Percentiles rank a stretch among this genome's conserved stretches.
These are phyloP conservation scores for Sporothrix brasiliensis DNA, from an alignment of 2,329 filamentous ascomycete genomes.

Conservation along the genomic window DNA sequence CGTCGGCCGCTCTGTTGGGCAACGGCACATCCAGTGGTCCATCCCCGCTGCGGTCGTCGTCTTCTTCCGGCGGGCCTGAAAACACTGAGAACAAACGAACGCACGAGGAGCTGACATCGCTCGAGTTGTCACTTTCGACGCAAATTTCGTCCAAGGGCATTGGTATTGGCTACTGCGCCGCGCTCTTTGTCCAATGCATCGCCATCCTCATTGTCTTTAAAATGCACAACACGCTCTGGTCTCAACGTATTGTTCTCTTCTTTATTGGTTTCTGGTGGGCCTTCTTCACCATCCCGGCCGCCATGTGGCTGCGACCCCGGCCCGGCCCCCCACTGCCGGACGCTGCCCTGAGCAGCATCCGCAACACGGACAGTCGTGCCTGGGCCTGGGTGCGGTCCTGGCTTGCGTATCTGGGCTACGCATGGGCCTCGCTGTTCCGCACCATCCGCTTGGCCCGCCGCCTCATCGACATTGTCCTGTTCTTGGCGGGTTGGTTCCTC, in stretches of 20 bases:
- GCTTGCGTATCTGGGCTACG: conserved; percentile 74
- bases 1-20: conserved; percentile 53
- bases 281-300: conserved; percentile 83
- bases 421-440: conserved; percentile 83
- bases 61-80: background rate
- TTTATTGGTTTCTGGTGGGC: conserved; percentile 92
- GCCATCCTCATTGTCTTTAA: conserved; percentile 75
- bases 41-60: background rate
- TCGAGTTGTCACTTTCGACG: conserved; percentile 79
- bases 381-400: conserved; percentile 48
- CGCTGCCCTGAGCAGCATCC: conserved; percentile 36
- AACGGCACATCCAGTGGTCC: background rate
- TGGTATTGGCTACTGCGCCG: conserved; percentile 89
- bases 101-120: conserved; percentile 57
- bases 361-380: conserved; percentile 42
- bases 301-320: conserved; percentile 81
- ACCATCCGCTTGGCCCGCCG: conserved; percentile 75
- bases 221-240: conserved; percentile 78
- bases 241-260: conserved; percentile 83
- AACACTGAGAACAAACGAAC: background rate
- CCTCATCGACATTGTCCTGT: conserved; percentile 73
- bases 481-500: conserved; percentile 89
- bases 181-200: conserved; percentile 78
- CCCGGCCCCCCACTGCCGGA: conserved; percentile 77
- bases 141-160: conserved; percentile 91